phyloP scores from a whole-genome alignment of 495 filamentous ascomycete genomes.

The Talaromyces wortmannii region DNA sequence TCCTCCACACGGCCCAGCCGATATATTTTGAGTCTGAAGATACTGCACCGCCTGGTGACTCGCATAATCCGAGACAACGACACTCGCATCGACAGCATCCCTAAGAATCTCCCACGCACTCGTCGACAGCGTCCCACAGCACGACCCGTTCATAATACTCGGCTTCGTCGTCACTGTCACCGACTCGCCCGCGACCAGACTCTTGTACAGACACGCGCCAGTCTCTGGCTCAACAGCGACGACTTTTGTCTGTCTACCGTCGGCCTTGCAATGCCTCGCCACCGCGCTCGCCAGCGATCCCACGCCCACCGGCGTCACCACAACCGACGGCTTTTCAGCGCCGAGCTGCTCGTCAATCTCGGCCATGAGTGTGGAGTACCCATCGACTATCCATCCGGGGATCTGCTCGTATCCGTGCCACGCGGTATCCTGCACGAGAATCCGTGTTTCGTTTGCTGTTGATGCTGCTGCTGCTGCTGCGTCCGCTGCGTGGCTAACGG shows the following conservation, averaged over 20 bases:
- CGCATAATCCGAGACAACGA: slow-evolving; percentile 51
- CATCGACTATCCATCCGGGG: slow-evolving; percentile 65
- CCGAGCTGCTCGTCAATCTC: slow-evolving; percentile 53
- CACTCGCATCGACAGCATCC: slow-evolving; percentile 47
- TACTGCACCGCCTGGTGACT: slow-evolving; percentile 44
- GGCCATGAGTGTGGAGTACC: slow-evolving; percentile 60
- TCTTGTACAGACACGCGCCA: slow-evolving; percentile 50
- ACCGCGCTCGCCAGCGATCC: slow-evolving; percentile 61
- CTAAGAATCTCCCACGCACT: slow-evolving; percentile 54
- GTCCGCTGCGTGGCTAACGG: slow-evolving; percentile 37
- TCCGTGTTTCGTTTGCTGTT: background rate
- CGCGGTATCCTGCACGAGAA: slow-evolving; percentile 62
- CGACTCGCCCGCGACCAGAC: slow-evolving; percentile 36
- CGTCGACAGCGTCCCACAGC: slow-evolving; percentile 58
- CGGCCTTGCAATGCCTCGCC: slow-evolving; percentile 45
- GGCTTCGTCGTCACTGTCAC: slow-evolving; percentile 36
- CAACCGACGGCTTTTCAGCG: slow-evolving; percentile 8
- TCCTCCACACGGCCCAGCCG: slow-evolving; percentile 59
- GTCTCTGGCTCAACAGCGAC: slow-evolving; percentile 58
- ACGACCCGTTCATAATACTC: slow-evolving; percentile 64
- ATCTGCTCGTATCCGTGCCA: slow-evolving; percentile 57
- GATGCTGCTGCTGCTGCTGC: background rate
- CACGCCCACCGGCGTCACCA: slow-evolving; percentile 56
- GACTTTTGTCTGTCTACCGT: slow-evolving; percentile 24
- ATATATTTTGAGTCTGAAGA: slow-evolving; percentile 34